Evolutionary conservation across 176 grass and related monocot species (phyloP), one percentile per base, ranked within the genome.

Genomic region (Rhynchospora breviuscula): DNA sequence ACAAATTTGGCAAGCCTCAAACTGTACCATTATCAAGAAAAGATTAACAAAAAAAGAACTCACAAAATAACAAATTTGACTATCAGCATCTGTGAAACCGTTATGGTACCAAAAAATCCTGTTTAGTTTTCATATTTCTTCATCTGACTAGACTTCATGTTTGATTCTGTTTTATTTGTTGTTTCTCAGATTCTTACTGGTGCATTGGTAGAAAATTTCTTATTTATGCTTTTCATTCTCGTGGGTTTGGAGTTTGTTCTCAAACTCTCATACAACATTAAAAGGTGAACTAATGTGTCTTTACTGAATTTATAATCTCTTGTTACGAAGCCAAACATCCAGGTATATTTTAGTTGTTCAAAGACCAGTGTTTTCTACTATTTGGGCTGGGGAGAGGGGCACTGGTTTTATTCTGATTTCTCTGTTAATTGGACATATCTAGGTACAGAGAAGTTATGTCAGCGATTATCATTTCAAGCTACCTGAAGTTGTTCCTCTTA

Each of bases 401-500:
- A 3, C 11, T 1, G 10, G 7, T 19, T 68, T 29, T 77, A 54
- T 77, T 12, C 72, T 76, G 21, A 76, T 76, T 29, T 76, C 8
- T 52, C 22, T 53, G 29, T 40, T 44, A 70, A 44, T 46, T 70
- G 67, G 6, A 70, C 62, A 77, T 85, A 78, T 78, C 81, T 83
- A 94, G 95, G 82, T 93, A 86, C 68, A 91, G 85, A 69, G 85
- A 94, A 68, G 76, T 95, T 87, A 31, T 95, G 10, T 84, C 91
- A 21, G 89, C 92, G 17, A 19, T 91, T 83, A 88, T 98, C 80
- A 87, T 95, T 90, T 98, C 92, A 57, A 95, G 90, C 86, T 98
- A 98, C 82, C 86, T 98, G 90, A 95, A 94, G 68, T 74, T 95
- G 73, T 95, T 90, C 87, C 91, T 93, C 60, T 81, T 95, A 13